These are phyloP conservation scores for Annulohypoxylon truncatum DNA, from an alignment of 2,329 filamentous ascomycete genomes.

Conservation along the genomic window DNA sequence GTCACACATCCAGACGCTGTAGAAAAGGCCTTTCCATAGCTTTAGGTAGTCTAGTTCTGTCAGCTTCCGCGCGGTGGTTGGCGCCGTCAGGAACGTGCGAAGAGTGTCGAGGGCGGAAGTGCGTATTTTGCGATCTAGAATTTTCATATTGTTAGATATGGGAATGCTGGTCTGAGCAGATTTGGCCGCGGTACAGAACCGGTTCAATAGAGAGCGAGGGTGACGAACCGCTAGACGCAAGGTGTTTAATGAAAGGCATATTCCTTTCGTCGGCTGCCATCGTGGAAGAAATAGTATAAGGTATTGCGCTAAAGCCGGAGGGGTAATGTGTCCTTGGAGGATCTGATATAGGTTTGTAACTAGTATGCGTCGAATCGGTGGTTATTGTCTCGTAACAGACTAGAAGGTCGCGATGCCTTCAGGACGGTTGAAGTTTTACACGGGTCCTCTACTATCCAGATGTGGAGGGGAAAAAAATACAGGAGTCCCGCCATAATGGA, in stretches of 20 bases:
- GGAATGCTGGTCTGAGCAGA: neutral
- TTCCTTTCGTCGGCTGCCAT: constrained; percentile 58
- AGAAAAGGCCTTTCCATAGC: constrained; percentile 95
- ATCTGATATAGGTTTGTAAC: too few relatives aligned
- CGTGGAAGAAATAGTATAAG: neutral
- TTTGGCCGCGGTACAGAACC: neutral
- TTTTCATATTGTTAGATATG: neutral
- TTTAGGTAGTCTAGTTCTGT: constrained; percentile 80
- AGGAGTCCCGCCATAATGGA: constrained; percentile 12
- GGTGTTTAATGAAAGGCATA: constrained; percentile 83
- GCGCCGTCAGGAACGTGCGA: constrained; percentile 77
- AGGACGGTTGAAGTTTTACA: neutral
- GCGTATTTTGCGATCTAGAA: constrained; percentile 78
- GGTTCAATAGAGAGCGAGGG: neutral
- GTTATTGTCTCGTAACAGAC: neutral
- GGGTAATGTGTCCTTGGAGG: neutral
- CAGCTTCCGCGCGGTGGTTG: constrained; percentile 64
- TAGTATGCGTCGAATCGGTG: too few relatives aligned
- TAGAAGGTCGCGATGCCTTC: too few relatives aligned
- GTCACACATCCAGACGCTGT: constrained; percentile 94
- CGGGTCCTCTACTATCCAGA: too few relatives aligned
- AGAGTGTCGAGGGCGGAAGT: constrained; percentile 82
- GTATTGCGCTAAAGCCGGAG: neutral
- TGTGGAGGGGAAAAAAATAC: neutral
- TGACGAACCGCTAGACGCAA: constrained; percentile 83